Conservation (phyloP, 2,329 filamentous ascomycete genomes). For the Alternaria brassicae region DNA sequence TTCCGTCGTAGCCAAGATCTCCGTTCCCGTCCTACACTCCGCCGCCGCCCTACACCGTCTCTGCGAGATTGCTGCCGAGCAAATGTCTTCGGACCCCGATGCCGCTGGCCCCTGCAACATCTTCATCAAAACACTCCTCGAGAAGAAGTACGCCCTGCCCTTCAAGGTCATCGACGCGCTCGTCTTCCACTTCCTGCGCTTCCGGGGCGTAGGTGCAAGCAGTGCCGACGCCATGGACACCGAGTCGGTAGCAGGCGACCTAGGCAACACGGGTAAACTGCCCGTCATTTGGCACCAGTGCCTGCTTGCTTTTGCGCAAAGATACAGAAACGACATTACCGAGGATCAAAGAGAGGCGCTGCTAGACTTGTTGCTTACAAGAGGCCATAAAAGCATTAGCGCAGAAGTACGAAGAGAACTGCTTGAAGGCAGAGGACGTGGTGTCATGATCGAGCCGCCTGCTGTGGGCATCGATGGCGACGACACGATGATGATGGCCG, state of each 20-base stretch:
- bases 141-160: conserved; percentile 96
- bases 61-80: conserved; percentile 92
- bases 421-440: conserved; percentile 84
- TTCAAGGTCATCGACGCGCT: conserved; percentile 94
- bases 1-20: conserved; percentile 82
- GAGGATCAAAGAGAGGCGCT: conserved; percentile 93
- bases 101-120: conserved; percentile 92
- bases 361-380: conserved; percentile 81
- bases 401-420: conserved; percentile 90
- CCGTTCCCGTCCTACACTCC: conserved; percentile 89
- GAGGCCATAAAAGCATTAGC: conserved; percentile 87
- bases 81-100: conserved; percentile 82
- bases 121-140: conserved; percentile 89
- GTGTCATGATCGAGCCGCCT: conserved; percentile 70
- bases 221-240: conserved; percentile 63
- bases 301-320: conserved; percentile 87
- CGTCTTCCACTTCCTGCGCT: conserved; percentile 95
- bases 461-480: conserved; percentile 72
- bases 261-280: conserved; percentile 67
- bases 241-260: conserved; percentile 42
- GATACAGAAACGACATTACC: conserved; percentile 95
- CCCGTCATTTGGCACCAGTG: conserved; percentile 98
- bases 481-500: conserved; percentile 82
- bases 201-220: conserved; percentile 73
- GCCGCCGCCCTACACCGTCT: conserved; percentile 89